A percentile compares a stretch with the other conserved stretches of the same genome.
Conservation (phyloP, 2,329 filamentous ascomycete genomes). For the Pezicula neosporulosa region DNA sequence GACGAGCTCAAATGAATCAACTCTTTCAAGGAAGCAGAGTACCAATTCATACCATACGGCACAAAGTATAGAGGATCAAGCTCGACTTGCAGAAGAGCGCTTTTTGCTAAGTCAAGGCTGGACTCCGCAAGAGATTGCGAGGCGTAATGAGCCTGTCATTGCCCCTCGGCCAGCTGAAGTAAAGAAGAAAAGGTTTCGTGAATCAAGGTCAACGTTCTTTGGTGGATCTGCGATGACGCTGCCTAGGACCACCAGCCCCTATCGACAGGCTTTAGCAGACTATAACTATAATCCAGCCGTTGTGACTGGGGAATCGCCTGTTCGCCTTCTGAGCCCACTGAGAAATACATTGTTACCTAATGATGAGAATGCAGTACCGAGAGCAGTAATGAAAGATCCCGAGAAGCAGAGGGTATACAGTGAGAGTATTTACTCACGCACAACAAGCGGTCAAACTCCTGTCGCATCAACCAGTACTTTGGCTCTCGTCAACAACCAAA, state of each 20-base stretch:
- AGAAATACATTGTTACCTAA: conserved; percentile 9
- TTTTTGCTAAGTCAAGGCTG: conserved; percentile 2
- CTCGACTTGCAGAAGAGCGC: neutral
- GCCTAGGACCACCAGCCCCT: conserved; percentile 53
- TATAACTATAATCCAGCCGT: conserved; percentile 9
- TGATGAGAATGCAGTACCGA: conserved; percentile 1
- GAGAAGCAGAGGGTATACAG: conserved; percentile 16
- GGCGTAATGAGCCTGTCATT: conserved; percentile 15
- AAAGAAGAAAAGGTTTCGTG: conserved; percentile 29
- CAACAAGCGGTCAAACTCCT: conserved; percentile 24
- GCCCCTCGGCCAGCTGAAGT: conserved; percentile 13
- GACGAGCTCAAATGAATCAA: neutral
- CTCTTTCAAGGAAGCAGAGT: conserved; percentile 10
- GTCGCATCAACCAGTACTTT: conserved; percentile 12
- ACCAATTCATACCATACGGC: conserved; percentile 16
- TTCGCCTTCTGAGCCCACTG: neutral
- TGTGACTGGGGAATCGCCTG: neutral
- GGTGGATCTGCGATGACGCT: conserved; percentile 47
- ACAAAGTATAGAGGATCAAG: conserved; percentile 3
- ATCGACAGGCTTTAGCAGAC: conserved; percentile 43
- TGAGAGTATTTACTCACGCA: conserved; percentile 29
- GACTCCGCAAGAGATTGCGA: conserved; percentile 24
- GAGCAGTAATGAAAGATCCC: neutral
- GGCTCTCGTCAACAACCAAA: neutral
- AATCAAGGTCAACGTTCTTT: conserved; percentile 47